Evolutionary conservation across 192 early-diverging fungal genomes (phyloP), one percentile per base, ranked within the genome.

Genomic region (Backusella circina): DNA sequence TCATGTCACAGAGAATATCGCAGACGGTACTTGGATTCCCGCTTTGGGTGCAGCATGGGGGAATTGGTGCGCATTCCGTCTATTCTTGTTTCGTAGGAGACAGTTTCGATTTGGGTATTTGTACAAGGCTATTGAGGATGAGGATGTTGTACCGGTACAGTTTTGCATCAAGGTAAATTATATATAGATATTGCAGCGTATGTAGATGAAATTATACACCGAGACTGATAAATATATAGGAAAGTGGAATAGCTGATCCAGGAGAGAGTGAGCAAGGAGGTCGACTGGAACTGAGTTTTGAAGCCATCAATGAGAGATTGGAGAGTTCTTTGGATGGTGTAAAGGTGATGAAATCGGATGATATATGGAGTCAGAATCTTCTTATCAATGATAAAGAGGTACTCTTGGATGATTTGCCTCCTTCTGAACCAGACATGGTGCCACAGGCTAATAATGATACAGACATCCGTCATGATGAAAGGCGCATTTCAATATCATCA

Each of bases 81-180:
- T 76, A 10, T 76, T 70, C 30, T 5, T 76, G 23, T 70, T 39
- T 41, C 67, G 75, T 6, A 76, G 70, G 18, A 23, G 51, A 37
- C 41, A 69, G 5, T 23, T 37, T 33, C 12, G 67, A 33, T 75
- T 69, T 13, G 72, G 15, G 5, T 71, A 51, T 31, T 26, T 71
- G 38, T 51, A 51, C 41, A 51, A 50, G 26, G 16, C 2, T 38
- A 37, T 37, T 12, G 54, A 61, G 3, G n/a, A 33, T 23, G 18
- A 12, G 10, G 67, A 31, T 15, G 26, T 21, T 23, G 35, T 9
- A 26, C 36, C 32, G 2, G 36, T 35, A 5, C 36, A 35, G 9
- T 68, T 68, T 5, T 68, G 37, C 13, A 68, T 68, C 1, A 35
- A 68, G 36, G 67, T 68, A n/a, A n/a, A n/a, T n/a, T n/a, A 8